phyloP scores from a whole-genome alignment of 805 yeast species.

The Komagataella populi region DNA sequence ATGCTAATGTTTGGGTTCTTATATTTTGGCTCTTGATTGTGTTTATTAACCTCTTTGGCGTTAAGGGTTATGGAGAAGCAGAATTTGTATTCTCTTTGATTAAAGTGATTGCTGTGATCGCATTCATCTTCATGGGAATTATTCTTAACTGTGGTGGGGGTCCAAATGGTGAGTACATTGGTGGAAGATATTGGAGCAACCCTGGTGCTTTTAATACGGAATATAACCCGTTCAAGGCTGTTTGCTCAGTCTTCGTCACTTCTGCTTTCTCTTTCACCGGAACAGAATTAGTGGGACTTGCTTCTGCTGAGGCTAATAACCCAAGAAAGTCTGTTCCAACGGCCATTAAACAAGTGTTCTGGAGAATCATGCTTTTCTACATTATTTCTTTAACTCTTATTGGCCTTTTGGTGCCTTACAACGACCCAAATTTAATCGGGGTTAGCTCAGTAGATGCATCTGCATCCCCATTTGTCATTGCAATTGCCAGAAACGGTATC shows the following conservation, averaged over 20 bases:
- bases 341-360: slow-evolving; percentile 42
- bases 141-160: slow-evolving; percentile 35
- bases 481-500: slow-evolving; percentile 34
- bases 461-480: slow-evolving; percentile 60
- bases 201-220: slow-evolving; percentile 22
- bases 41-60: slow-evolving; percentile 38
- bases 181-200: slow-evolving; percentile 30
- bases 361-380: slow-evolving; percentile 40
- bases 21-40: slow-evolving; percentile 35
- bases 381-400: slow-evolving; percentile 27
- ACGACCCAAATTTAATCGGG: slow-evolving; percentile 20
- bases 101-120: slow-evolving; percentile 34
- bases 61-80: slow-evolving; percentile 39
- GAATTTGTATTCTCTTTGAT: slow-evolving; percentile 35
- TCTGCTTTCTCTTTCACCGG: slow-evolving; percentile 45
- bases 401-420: slow-evolving; percentile 33
- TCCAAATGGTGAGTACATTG: slow-evolving; percentile 28
- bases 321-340: slow-evolving; percentile 34
- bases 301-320: slow-evolving; percentile 33
- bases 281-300: slow-evolving; percentile 36
- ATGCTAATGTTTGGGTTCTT: slow-evolving; percentile 32
- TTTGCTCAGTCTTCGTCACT: slow-evolving; percentile 38
- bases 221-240: slow-evolving; percentile 33
- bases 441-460: slow-evolving; percentile 20
- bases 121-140: slow-evolving; percentile 41